Conservation (phyloP, 768 basidiomycete genomes). For the Tricholoma bakamatsutake region DNA sequence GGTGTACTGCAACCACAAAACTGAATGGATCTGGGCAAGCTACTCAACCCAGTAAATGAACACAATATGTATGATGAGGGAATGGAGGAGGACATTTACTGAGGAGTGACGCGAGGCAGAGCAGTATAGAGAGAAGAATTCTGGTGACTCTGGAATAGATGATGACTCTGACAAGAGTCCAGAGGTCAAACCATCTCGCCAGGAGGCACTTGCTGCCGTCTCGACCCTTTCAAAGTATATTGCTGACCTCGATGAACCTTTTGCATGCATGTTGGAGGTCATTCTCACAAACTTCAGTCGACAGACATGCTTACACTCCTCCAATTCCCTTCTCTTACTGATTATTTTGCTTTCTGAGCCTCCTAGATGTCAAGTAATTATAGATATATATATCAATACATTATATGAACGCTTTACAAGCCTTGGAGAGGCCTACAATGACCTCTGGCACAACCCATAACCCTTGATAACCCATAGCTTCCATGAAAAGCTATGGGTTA, state of each 20-base stretch:
- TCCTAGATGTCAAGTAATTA: not conserved
- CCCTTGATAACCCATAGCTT: not conserved
- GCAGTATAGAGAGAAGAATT: not conserved
- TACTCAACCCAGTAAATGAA: slow-evolving; percentile 4
- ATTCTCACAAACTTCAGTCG: slow-evolving; percentile 17
- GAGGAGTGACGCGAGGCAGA: not conserved
- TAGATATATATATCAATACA: not conserved
- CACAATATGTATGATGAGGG: not conserved
- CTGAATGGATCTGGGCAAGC: slow-evolving; percentile 1
- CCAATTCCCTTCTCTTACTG: not conserved
- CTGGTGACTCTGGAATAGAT: slow-evolving; percentile 3
- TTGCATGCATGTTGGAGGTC: slow-evolving; percentile 16
- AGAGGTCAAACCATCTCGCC: slow-evolving; percentile 11
- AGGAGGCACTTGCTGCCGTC: slow-evolving; percentile 18
- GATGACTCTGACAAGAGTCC: slow-evolving; percentile 5
- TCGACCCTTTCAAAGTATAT: too few species aligned
- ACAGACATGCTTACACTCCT: slow-evolving; percentile 12
- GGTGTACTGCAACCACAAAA: slow-evolving; percentile 6
- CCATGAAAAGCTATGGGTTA: too few species aligned
- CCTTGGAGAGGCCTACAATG: not conserved
- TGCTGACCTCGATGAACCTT: slow-evolving; percentile 18
- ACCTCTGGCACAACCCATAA: not conserved
- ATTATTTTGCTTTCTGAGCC: not conserved
- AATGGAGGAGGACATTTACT: slow-evolving; percentile 1
- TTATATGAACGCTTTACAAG: not conserved